phyloP scores from a whole-genome alignment of 2,329 filamentous ascomycete genomes.

The Venturia carpophila region DNA sequence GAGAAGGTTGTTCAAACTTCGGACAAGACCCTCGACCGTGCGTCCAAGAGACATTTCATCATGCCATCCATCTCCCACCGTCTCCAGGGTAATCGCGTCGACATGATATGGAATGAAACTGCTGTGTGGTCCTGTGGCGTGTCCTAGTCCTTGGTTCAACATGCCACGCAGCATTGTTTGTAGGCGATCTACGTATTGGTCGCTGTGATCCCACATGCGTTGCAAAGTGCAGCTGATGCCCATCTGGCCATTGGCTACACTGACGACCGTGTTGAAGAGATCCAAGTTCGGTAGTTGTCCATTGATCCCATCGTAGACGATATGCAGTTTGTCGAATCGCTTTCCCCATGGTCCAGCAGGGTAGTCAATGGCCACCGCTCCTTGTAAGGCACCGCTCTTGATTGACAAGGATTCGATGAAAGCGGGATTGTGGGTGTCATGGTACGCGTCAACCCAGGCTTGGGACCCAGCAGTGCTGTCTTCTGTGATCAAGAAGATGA shows the following conservation, averaged over 20 bases:
- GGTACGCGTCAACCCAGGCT: constrained; percentile 96
- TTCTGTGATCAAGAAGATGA: constrained; percentile 80
- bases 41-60: constrained; percentile 95
- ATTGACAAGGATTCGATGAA: constrained; percentile 69
- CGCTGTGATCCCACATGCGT: constrained; percentile 69
- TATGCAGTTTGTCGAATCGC: constrained; percentile 78
- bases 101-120: constrained; percentile 97
- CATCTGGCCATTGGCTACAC: constrained; percentile 86
- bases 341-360: constrained; percentile 60
- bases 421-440: constrained; percentile 70
- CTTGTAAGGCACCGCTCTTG: constrained; percentile 89
- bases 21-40: constrained; percentile 80
- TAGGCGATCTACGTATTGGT: constrained; percentile 73
- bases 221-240: constrained; percentile 77
- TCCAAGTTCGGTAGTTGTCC: constrained; percentile 93
- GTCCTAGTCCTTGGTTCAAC: constrained; percentile 82
- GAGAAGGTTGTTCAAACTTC: constrained; percentile 90
- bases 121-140: constrained; percentile 84
- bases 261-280: constrained; percentile 86
- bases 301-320: constrained; percentile 92
- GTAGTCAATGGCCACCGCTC: constrained; percentile 88
- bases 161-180: constrained; percentile 87
- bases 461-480: constrained; percentile 87
- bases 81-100: constrained; percentile 87
- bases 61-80: constrained; percentile 86